Evolutionary conservation across 1,139 yeast genomes (phyloP).

Genomic region (Protomyces gravidus): DNA sequence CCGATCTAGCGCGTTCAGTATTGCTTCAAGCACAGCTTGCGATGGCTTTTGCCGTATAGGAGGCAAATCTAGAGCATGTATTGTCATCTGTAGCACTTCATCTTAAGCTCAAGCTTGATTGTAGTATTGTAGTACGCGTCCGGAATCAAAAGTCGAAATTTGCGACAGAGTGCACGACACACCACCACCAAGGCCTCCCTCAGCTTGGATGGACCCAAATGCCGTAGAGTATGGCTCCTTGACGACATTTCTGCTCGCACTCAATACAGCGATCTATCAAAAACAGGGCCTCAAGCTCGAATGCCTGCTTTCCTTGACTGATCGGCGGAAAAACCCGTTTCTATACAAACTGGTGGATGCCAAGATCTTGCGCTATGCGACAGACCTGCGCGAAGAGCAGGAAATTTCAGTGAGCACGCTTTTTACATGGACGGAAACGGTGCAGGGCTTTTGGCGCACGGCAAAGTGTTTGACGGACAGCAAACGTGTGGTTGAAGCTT

Average conservation of each 20-base stretch:
- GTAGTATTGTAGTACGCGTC: too few species aligned
- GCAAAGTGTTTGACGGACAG: slow-evolving; percentile 7
- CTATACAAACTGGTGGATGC: slow-evolving; percentile 5
- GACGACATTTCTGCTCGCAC: slow-evolving; percentile 14
- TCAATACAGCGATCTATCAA: slow-evolving; percentile 13
- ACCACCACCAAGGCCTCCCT: too few species aligned
- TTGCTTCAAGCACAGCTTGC: not conserved
- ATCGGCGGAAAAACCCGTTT: slow-evolving; percentile 24
- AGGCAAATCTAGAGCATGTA: slow-evolving; percentile 9
- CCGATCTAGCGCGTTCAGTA: not conserved
- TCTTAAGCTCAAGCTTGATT: too few species aligned
- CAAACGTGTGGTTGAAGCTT: slow-evolving; percentile 10
- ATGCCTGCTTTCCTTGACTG: slow-evolving; percentile 21
- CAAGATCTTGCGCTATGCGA: not conserved
- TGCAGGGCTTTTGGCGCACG: slow-evolving; percentile 23
- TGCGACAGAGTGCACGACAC: too few species aligned
- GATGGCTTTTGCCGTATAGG: slow-evolving; percentile 1
- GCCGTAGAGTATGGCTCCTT: slow-evolving; percentile 22
- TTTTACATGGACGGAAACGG: slow-evolving; percentile 20
- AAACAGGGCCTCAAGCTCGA: slow-evolving; percentile 20
- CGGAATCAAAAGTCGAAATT: too few species aligned
- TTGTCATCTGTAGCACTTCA: not conserved
- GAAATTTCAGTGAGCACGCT: slow-evolving; percentile 8
- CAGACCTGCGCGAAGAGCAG: slow-evolving; percentile 1
- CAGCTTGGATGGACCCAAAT: slow-evolving; percentile 5